Conservation (phyloP, 768 basidiomycete species). For the Neoboletus brunneissimus region DNA sequence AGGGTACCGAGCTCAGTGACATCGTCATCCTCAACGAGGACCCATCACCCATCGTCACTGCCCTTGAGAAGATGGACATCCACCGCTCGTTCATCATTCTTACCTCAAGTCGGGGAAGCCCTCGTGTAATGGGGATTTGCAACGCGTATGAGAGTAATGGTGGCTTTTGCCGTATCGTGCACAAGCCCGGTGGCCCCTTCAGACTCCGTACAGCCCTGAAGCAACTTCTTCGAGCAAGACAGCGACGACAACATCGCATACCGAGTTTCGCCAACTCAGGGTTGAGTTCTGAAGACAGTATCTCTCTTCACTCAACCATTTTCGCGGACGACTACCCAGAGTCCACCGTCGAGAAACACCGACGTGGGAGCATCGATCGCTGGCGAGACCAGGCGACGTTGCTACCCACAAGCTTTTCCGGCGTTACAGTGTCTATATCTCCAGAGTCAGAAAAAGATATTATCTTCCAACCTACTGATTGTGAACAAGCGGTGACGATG, state of each 20-base stretch:
- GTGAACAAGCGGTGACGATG: conserved; percentile 7
- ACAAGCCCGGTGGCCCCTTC: conserved; percentile 86
- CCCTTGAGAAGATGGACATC: conserved; percentile 56
- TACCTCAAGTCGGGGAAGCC: conserved; percentile 66
- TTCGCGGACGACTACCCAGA: conserved; percentile 26
- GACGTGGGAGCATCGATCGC: conserved; percentile 33
- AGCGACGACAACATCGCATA: conserved; percentile 30
- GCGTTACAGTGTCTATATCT: conserved; percentile 16
- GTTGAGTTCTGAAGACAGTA: conserved; percentile 24
- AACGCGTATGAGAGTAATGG: conserved; percentile 75
- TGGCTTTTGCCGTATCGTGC: conserved; percentile 84
- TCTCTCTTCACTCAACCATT: conserved; percentile 28
- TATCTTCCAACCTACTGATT: conserved; percentile 14
- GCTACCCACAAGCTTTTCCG: conserved; percentile 7
- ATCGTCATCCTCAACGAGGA: conserved; percentile 85
- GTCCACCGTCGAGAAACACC: conserved; percentile 21
- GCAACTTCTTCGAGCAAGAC: conserved; percentile 34
- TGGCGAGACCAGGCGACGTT: conserved; percentile 23
- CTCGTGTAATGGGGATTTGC: conserved; percentile 57
- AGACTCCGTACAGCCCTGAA: conserved; percentile 66
- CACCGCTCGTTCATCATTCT: conserved; percentile 72
- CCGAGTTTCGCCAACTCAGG: conserved; percentile 17
- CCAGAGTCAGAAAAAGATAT: conserved; percentile 33
- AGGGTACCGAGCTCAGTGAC: conserved; percentile 51
- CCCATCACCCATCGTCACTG: conserved; percentile 49